Percentiles rank a stretch among this genome's conserved stretches.
These are phyloP conservation scores for Geotrichum australiense DNA, from an alignment of 1,139 yeast genomes.

Conservation along the genomic window DNA sequence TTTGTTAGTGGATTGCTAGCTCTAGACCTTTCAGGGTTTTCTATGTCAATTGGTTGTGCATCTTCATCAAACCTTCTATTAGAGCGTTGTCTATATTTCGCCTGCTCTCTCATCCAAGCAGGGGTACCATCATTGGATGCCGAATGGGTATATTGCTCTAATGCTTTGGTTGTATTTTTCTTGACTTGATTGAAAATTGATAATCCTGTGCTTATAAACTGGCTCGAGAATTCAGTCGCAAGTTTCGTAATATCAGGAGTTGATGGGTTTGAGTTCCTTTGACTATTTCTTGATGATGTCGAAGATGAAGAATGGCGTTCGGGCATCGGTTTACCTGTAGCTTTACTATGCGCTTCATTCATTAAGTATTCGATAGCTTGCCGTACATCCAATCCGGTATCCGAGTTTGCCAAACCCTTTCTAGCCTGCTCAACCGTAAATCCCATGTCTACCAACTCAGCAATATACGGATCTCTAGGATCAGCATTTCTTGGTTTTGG, in stretches of 20 bases:
- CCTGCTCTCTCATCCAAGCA: conserved; percentile 66
- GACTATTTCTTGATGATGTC: too few species aligned
- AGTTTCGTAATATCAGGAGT: conserved; percentile 35
- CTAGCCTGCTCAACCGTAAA: conserved; percentile 57
- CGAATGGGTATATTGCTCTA: conserved; percentile 47
- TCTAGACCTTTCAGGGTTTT: background rate
- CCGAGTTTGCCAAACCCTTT: conserved; percentile 48
- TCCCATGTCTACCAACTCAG: conserved; percentile 75
- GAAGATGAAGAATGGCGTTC: conserved; percentile 17
- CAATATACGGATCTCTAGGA: conserved; percentile 49
- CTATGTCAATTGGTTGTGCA: conserved; percentile 16
- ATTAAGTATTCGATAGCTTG: conserved; percentile 63
- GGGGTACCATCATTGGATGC: conserved; percentile 46
- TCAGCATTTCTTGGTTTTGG: conserved; percentile 18
- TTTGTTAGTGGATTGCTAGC: conserved; percentile 10
- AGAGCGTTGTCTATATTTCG: conserved; percentile 23
- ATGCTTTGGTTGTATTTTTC: conserved; percentile 55
- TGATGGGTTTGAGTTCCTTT: conserved; percentile 4
- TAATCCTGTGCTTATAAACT: conserved; percentile 58
- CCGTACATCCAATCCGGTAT: conserved; percentile 54
- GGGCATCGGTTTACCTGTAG: conserved; percentile 23
- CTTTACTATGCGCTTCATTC: conserved; percentile 46
- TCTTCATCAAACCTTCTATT: conserved; percentile 19
- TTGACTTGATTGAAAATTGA: conserved; percentile 54
- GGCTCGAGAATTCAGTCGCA: conserved; percentile 56